Base-by-base conservation (phyloP, 2,329 filamentous ascomycete genomes). In the Thelonectria olida region DNA sequence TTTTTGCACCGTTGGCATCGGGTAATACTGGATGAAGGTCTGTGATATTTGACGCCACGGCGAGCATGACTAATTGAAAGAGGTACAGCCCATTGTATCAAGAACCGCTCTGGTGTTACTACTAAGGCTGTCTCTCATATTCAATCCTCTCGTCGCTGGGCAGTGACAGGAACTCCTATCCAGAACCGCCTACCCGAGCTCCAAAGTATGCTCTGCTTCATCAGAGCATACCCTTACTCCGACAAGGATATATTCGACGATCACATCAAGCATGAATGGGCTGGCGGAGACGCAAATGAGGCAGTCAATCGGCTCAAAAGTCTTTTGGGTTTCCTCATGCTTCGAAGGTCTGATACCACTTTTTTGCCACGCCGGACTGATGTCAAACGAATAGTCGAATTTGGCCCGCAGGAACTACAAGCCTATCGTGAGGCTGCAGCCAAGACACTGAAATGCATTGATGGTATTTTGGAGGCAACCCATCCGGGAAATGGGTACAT, bases 161-260 rank as follows among this genome's bases (percentile, higher is more conserved):
- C 76, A 2, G 75, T 84, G 2, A 82, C 79, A 0, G 81, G 81
- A 2, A 84, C 81, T 0, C 82, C 82, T 0, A 78, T 84, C 3
- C 81, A 84, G 54, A 84, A 84, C 54, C 67, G 67, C 0, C 68
- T 81, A 0, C 69, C 64, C 3, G 82, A 84, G 56, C 70, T 84
- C 7, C 68, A 73, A 0, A 72, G 73, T 4, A 67, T 83, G 0
- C 63, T 84, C 1, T 74, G 74, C n/a, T 84, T 83, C 58, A 67
- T 84, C 22, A 67, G 71, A n/a, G 73, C 73, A 0, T 69, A 76
- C 58, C 81, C 81, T 0, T 82, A 80, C 60, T 13, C 25, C 25
- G 25, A 27, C 25, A 27, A 27, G 25, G 25, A 27, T 5, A 27
- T 9, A 5, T 27, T 27, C 25, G 25, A 27, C 9, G 25, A 27